Evolutionary conservation across 306 rosid species (phyloP).

Genomic region (Trifolium pratense): DNA sequence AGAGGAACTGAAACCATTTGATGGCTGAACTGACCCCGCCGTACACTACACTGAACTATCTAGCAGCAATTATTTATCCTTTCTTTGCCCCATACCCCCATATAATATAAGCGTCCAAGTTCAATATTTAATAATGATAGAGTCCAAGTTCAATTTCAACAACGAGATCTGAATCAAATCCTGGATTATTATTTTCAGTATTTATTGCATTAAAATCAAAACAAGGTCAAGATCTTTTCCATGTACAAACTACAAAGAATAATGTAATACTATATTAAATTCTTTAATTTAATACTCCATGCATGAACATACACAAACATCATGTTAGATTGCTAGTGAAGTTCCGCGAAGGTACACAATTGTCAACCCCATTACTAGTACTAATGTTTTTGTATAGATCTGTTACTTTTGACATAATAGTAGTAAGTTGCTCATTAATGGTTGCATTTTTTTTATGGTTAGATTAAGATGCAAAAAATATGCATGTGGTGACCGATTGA

Average conservation of each 20-base stretch:
- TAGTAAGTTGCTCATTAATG: too few relatives aligned
- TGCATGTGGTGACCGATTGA: too few relatives aligned
- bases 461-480: too few relatives aligned
- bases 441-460: too few relatives aligned
- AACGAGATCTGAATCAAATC: not conserved
- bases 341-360: conserved; percentile 17
- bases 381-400: not conserved
- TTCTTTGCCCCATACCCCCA: not conserved
- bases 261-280: not conserved
- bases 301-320: not conserved
- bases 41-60: not conserved
- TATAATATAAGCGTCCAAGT: not conserved
- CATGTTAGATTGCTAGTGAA: conserved; percentile 3
- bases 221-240: conserved; percentile 28
- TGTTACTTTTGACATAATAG: too few relatives aligned
- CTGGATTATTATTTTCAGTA: not conserved
- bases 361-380: conserved; percentile 7
- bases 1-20: too few relatives aligned
- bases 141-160: conserved; percentile 9
- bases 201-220: conserved; percentile 10
- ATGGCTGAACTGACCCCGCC: too few relatives aligned
- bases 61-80: not conserved
- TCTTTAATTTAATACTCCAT: not conserved
- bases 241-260: conserved; percentile 4
- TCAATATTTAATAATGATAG: not conserved